Base-by-base conservation (phyloP, 2,329 filamentous ascomycete genomes). In the Fusarium sp. region DNA sequence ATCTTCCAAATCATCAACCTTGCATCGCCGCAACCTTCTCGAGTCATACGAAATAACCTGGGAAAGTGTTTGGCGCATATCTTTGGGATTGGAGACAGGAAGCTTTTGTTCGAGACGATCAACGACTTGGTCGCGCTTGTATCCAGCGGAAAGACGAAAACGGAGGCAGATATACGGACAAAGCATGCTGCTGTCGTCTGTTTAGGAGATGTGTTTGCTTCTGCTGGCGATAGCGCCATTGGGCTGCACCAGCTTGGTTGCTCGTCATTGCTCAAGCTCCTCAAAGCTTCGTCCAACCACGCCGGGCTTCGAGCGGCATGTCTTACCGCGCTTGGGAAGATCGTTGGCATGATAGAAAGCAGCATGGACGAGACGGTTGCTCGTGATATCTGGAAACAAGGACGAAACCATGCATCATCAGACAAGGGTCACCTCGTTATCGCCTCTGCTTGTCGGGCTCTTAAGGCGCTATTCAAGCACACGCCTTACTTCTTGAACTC, bases 321-420 rank as follows among this genome's bases (percentile, higher is more conserved):
- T 23, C 93, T 97, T 76, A 87, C 84, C 45, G 89, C 93, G 1
- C 80, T 97, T 50, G 89, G 88, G 43, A 94, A 94, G 81, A 87
- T 98, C 42, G 85, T 91, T 26, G 86, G 85, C 62, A 95, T 94
- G 79, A 88, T 98, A 28, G 87, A 88, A 58, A 84, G 85, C 7
- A 93, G 93, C 64, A 85, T 95, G 74, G 96, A 99, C 73, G 96
- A 99, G 79, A 84, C 83, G 57, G 85, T 94, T 39, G 92, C 92
- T n/a, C 89, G 94, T 75, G 94, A 98, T 78, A 88, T 97, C 18
- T 98, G 94, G 93, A 99, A 98, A 80, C 92, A 95, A 78, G 91
- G 90, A 26, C 90, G 96, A 67, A 93, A 86, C 79, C 87, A 91
- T 72, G 91, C 91, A 28, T 86, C 89, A 1, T 86, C 85, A 63